These are phyloP conservation scores for Leucocoprinus birnbaumii DNA, from an alignment of 768 basidiomycete species.

Conservation along the genomic window DNA sequence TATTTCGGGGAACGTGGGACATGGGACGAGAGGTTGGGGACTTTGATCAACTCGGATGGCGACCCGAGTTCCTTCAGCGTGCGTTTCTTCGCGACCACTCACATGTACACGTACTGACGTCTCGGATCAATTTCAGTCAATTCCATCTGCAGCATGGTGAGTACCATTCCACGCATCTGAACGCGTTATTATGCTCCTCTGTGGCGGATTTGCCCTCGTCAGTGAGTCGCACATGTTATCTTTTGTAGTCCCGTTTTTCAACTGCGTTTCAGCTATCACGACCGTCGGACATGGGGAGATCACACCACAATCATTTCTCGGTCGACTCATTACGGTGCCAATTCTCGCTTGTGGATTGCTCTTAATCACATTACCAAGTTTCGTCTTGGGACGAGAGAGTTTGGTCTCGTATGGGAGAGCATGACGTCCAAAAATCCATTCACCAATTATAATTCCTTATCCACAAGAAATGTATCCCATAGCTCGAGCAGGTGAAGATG, in stretches of 20 bases:
- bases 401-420: constrained; percentile 85
- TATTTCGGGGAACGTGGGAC: constrained; percentile 90
- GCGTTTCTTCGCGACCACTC: constrained; percentile 18
- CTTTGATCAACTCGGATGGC: constrained; percentile 83
- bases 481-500: not conserved
- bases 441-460: not conserved
- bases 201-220: constrained; percentile 69
- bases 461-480: too few relatives aligned
- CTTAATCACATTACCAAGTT: constrained; percentile 86
- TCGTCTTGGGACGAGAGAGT: constrained; percentile 91
- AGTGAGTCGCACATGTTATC: constrained; percentile 47
- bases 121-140: constrained; percentile 23
- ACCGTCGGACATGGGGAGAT: constrained; percentile 94
- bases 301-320: constrained; percentile 84
- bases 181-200: constrained; percentile 13
- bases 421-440: constrained; percentile 53
- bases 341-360: constrained; percentile 85
- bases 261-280: constrained; percentile 62
- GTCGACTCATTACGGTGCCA: constrained; percentile 81
- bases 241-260: not conserved
- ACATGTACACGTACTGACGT: constrained; percentile 32
- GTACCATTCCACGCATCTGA: constrained; percentile 31
- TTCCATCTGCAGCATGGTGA: constrained; percentile 46
- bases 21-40: constrained; percentile 80
- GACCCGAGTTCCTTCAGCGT: constrained; percentile 79